These are phyloP conservation scores for Auricularia sp. DNA, from an alignment of 768 basidiomycete genomes.

Conservation along the genomic window DNA sequence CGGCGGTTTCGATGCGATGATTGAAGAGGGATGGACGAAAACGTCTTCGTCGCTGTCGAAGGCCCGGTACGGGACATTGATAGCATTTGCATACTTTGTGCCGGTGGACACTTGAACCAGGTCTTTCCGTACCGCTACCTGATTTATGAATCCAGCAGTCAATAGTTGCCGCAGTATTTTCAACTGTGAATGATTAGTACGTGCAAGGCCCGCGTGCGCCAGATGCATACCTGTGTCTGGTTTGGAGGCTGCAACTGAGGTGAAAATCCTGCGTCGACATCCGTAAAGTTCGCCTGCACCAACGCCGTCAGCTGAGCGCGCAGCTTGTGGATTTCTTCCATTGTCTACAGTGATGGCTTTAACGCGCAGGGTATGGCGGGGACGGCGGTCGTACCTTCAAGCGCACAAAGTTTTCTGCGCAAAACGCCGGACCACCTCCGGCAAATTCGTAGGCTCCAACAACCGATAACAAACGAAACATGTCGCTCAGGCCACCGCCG, in stretches of 20 bases:
- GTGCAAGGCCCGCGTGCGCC: neutral
- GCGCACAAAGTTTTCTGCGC: constrained; percentile 80
- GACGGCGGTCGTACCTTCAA: constrained; percentile 50
- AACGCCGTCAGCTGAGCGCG: constrained; percentile 82
- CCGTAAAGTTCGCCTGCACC: constrained; percentile 68
- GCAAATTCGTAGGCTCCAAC: constrained; percentile 94
- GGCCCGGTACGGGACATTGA: constrained; percentile 75
- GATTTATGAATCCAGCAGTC: constrained; percentile 87
- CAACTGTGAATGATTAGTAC: constrained; percentile 37
- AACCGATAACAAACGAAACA: constrained; percentile 84
- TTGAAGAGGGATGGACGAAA: constrained; percentile 86
- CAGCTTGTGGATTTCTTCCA: constrained; percentile 98
- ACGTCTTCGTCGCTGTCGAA: constrained; percentile 77
- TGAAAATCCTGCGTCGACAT: constrained; percentile 46
- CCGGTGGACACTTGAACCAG: constrained; percentile 52
- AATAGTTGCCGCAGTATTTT: constrained; percentile 85
- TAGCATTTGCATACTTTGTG: constrained; percentile 60
- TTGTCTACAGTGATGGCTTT: constrained; percentile 47
- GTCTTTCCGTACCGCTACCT: constrained; percentile 88
- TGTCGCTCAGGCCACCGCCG: constrained; percentile 73
- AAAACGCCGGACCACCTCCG: constrained; percentile 72
- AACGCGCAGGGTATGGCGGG: neutral
- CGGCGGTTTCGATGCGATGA: constrained; percentile 54
- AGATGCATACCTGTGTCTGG: constrained; percentile 53
- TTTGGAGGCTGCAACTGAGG: constrained; percentile 67